phyloP scores from a whole-genome alignment of 768 basidiomycete genomes.

The Hydnomerulius pinastri region DNA sequence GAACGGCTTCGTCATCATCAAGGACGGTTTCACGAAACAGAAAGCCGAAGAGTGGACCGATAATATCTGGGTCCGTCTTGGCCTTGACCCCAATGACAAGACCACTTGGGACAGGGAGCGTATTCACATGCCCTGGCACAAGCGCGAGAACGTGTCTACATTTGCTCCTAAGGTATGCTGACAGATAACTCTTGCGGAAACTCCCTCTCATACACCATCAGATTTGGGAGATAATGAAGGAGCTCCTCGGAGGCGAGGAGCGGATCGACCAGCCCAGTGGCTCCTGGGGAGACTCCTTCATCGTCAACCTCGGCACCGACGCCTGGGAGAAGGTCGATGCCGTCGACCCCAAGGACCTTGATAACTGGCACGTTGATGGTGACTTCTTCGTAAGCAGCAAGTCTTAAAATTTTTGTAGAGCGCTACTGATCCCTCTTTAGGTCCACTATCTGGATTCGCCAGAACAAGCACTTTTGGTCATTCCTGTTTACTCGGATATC shows the following conservation, averaged over 20 bases:
- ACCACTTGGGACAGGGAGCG: conserved; percentile 54
- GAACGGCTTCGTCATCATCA: conserved; percentile 55
- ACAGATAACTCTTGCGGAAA: neutral
- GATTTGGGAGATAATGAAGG: neutral
- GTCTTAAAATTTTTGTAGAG: no score
- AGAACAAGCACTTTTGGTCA: neutral
- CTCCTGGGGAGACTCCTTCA: neutral
- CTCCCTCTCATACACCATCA: neutral
- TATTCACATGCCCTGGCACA: conserved; percentile 57
- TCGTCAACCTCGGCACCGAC: neutral
- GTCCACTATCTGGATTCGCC: neutral
- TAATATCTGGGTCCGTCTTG: conserved; percentile 53
- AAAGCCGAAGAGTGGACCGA: conserved; percentile 48
- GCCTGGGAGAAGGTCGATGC: neutral
- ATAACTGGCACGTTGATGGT: no score
- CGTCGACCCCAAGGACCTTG: no score
- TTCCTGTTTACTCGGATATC: conserved; percentile 5
- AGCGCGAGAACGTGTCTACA: conserved; percentile 37
- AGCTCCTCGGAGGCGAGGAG: conserved; percentile 1
- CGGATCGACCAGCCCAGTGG: neutral
- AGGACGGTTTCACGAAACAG: conserved; percentile 53
- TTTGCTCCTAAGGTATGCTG: conserved; percentile 53
- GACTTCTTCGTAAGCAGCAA: no score
- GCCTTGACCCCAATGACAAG: conserved; percentile 53
- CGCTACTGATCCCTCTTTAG: no score